Percentiles rank a stretch among this genome's conserved stretches.
These are phyloP conservation scores for Rhodotorula taiwanensis DNA, from an alignment of 768 basidiomycete species.

Conservation along the genomic window DNA sequence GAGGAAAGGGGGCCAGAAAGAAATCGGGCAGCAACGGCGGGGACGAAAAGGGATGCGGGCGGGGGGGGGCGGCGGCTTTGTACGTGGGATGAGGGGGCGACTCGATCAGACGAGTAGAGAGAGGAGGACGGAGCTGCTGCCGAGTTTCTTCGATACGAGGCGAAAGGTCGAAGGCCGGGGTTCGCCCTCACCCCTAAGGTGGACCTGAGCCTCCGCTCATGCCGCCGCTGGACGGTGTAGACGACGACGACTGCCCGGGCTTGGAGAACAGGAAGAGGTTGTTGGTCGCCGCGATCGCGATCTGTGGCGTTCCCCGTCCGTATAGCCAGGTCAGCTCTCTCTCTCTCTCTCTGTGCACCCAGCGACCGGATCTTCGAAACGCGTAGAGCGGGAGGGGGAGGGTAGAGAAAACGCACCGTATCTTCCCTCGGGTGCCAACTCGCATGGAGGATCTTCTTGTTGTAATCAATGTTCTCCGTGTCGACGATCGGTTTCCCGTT, in stretches of 20 bases:
- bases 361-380: no score
- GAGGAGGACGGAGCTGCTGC: background rate
- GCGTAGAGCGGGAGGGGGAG: background rate
- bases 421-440: constrained; percentile 94
- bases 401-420: constrained; percentile 55
- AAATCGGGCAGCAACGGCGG: no score
- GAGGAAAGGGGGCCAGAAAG: no score
- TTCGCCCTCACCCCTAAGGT: background rate
- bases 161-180: no score
- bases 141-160: no score
- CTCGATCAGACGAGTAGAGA: background rate
- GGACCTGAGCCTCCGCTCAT: background rate
- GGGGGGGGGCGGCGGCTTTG: no score
- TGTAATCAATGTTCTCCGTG: constrained; percentile 59
- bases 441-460: constrained; percentile 95
- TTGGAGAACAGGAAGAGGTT: constrained; percentile 65
- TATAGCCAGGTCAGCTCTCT: no score
- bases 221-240: background rate
- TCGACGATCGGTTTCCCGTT: constrained; percentile 75
- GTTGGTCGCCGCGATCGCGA: constrained; percentile 50
- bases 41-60: no score
- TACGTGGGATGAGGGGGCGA: background rate
- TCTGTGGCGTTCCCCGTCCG: constrained; percentile 13
- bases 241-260: background rate
- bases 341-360: no score